These are phyloP conservation scores for Gonapodya prolifera DNA, from an alignment of 192 early-diverging fungal genomes.

Conservation along the genomic window DNA sequence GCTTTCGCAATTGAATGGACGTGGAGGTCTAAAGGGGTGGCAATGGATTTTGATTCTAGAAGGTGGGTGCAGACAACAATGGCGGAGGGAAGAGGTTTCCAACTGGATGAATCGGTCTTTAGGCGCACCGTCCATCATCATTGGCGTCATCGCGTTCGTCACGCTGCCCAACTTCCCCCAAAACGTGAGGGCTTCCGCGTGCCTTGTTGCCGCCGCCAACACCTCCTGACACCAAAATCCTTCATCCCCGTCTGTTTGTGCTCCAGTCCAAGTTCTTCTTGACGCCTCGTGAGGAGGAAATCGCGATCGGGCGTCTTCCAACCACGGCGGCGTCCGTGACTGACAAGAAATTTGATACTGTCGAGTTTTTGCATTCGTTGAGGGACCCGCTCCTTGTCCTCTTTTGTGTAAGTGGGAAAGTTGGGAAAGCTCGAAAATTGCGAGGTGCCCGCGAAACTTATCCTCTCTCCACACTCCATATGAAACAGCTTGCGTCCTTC, in stretches of 20 bases:
- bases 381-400: background rate
- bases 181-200: background rate
- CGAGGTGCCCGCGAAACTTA: background rate
- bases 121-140: background rate
- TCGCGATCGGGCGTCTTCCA: background rate
- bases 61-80: background rate
- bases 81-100: too few species aligned
- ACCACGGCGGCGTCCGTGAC: background rate
- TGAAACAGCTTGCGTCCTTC: background rate
- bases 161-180: slow-evolving; percentile 1
- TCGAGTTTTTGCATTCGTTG: background rate
- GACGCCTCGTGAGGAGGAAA: background rate
- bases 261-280: background rate
- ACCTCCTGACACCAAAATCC: too few species aligned
- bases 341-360: background rate
- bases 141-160: background rate
- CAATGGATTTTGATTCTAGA: background rate
- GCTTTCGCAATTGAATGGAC: background rate
- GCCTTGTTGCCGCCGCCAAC: too few species aligned
- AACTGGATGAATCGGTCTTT: too few species aligned
- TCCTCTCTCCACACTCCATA: background rate
- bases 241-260: background rate
- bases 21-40: background rate
- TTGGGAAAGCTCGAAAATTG: too few species aligned
- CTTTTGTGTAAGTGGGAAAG: background rate